phyloP scores from a whole-genome alignment of 768 basidiomycete species.

The Udeniomyces megalosporus region DNA sequence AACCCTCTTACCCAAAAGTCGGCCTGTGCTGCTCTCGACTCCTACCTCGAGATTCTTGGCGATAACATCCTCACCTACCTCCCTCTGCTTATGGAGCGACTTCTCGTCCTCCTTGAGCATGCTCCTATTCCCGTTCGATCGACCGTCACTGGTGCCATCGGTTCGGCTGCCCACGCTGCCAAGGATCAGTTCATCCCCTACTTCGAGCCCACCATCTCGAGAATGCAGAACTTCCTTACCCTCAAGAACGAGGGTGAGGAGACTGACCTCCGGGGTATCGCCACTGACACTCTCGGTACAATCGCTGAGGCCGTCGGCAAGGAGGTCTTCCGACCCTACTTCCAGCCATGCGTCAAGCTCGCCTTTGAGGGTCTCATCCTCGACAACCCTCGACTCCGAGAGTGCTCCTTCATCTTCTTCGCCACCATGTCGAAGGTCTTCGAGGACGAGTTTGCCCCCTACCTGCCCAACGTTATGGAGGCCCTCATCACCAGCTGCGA shows the following conservation, averaged over 20 bases:
- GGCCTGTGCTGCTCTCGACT: slow-evolving; percentile 94
- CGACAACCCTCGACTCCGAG: slow-evolving; percentile 63
- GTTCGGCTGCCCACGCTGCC: slow-evolving; percentile 92
- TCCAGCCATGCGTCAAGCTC: slow-evolving; percentile 87
- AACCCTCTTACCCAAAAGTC: slow-evolving; percentile 72
- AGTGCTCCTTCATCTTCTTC: slow-evolving; percentile 96
- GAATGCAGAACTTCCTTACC: slow-evolving; percentile 71
- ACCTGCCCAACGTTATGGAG: slow-evolving; percentile 72
- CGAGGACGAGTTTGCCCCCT: slow-evolving; percentile 77
- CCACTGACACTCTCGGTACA: slow-evolving; percentile 97
- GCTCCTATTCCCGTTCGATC: slow-evolving; percentile 77
- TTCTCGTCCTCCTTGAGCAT: slow-evolving; percentile 66
- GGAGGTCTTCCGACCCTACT: slow-evolving; percentile 87
- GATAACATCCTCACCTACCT: slow-evolving; percentile 87
- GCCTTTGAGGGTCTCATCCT: slow-evolving; percentile 79
- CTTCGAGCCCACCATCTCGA: slow-evolving; percentile 79
- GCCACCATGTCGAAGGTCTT: slow-evolving; percentile 97
- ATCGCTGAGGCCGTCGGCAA: slow-evolving; percentile 93
- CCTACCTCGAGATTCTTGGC: slow-evolving; percentile 76
- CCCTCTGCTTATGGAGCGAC: slow-evolving; percentile 81
- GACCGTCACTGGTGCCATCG: slow-evolving; percentile 93
- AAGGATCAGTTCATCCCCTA: slow-evolving; percentile 80
- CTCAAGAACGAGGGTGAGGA: slow-evolving; percentile 76
- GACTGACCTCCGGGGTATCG: slow-evolving; percentile 83
- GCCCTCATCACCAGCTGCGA: slow-evolving; percentile 64